Evolutionary conservation across 257 asterid species (phyloP).

Genomic region (Ballota nigra): DNA sequence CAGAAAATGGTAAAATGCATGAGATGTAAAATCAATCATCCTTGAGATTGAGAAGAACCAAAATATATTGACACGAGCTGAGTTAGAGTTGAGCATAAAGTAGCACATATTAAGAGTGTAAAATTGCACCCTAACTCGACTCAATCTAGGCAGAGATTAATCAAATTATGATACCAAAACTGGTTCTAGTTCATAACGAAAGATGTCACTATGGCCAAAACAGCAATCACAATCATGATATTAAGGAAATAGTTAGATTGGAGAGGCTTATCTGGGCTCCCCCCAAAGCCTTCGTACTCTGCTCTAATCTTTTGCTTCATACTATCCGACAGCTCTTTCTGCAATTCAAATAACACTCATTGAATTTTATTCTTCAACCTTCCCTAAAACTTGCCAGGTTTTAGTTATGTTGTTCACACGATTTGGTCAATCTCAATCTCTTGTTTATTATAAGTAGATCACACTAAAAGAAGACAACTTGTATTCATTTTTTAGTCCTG

Average conservation of each 20-base stretch:
- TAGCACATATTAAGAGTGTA: background rate
- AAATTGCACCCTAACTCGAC: background rate
- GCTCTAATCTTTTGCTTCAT: conserved; percentile 96
- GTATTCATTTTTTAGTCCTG: conserved; percentile 68
- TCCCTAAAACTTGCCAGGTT: conserved; percentile 41
- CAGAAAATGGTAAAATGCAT: no score
- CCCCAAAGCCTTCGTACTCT: conserved; percentile 86
- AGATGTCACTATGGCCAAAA: conserved; percentile 76
- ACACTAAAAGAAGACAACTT: conserved; percentile 53
- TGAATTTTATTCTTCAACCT: conserved; percentile 50
- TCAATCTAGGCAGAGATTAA: background rate
- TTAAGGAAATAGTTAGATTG: conserved; percentile 84
- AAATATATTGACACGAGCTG: background rate
- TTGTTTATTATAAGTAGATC: conserved; percentile 47
- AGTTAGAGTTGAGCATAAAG: background rate
- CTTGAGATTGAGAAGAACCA: background rate
- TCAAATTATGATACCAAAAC: conserved; percentile 14
- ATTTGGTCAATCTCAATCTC: conserved; percentile 42
- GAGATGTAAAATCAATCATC: no score
- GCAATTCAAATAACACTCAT: conserved; percentile 72
- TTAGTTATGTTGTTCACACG: conserved; percentile 28
- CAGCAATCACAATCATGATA: conserved; percentile 76
- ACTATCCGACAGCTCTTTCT: conserved; percentile 84
- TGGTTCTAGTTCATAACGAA: conserved; percentile 61
- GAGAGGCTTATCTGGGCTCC: conserved; percentile 98